Evolutionary conservation across 345 rosid species (phyloP).

Genomic region (Triadica sebifera): DNA sequence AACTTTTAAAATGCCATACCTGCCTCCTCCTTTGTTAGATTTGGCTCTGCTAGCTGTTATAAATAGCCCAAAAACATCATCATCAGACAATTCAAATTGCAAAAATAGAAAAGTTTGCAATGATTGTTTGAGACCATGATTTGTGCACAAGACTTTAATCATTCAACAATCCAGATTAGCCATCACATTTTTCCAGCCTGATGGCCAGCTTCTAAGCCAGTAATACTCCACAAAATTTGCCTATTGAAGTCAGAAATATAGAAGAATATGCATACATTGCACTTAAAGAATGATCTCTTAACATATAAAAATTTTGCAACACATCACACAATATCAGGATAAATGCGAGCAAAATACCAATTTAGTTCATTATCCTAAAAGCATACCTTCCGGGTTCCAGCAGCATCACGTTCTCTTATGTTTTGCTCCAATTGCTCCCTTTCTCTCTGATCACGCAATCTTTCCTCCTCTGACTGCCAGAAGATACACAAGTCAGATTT

Average conservation of each 20-base stretch:
- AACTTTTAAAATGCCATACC: slow-evolving; percentile 46
- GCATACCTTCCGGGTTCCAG: slow-evolving; percentile 70
- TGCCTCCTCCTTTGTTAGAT: slow-evolving; percentile 72
- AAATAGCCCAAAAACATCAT: slow-evolving; percentile 13
- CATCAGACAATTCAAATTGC: slow-evolving; percentile 24
- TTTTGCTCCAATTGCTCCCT: slow-evolving; percentile 81
- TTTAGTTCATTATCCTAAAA: not conserved
- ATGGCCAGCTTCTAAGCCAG: not conserved
- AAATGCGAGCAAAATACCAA: not conserved
- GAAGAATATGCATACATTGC: not conserved
- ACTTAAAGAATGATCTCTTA: not conserved
- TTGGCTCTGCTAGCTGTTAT: slow-evolving; percentile 74
- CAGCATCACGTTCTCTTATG: slow-evolving; percentile 84
- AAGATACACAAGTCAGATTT: slow-evolving; percentile 11
- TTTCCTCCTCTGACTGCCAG: slow-evolving; percentile 88
- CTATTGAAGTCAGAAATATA: not conserved
- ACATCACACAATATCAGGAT: not conserved
- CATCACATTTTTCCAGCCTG: not conserved
- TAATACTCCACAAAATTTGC: not conserved
- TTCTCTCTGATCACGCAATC: slow-evolving; percentile 84
- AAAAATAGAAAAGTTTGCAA: slow-evolving; percentile 1
- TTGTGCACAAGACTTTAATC: not conserved
- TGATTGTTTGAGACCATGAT: not conserved
- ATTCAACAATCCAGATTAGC: not conserved
- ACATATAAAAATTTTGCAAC: not conserved